These are phyloP conservation scores for Recurvomyces mirabilis DNA, from an alignment of 495 filamentous ascomycete species.

Conservation along the genomic window DNA sequence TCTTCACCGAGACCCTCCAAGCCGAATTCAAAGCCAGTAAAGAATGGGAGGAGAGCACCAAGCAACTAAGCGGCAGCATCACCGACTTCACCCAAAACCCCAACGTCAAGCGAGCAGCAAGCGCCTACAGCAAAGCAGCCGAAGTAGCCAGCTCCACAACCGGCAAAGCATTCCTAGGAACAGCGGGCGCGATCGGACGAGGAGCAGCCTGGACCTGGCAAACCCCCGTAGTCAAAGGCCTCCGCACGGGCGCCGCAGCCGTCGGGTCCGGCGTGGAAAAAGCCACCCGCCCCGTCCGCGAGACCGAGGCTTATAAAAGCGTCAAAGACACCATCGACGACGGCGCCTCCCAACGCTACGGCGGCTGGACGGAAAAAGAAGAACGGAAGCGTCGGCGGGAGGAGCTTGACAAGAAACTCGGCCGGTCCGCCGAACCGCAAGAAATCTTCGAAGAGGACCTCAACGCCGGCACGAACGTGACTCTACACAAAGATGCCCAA, in stretches of 20 bases:
- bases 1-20: constrained; percentile 91
- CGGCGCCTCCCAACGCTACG: constrained; percentile 88
- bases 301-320: constrained; percentile 85
- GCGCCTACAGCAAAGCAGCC: constrained; percentile 74
- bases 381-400: constrained; percentile 71
- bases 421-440: constrained; percentile 35
- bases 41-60: constrained; percentile 98
- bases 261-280: constrained; percentile 84
- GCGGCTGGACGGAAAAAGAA: constrained; percentile 92
- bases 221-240: constrained; percentile 79
- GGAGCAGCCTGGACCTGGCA: constrained; percentile 96
- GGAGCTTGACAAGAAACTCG: constrained; percentile 55
- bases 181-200: constrained; percentile 75
- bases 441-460: constrained; percentile 69
- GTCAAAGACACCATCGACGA: constrained; percentile 96
- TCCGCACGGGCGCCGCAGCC: constrained; percentile 72
- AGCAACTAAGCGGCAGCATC: constrained; percentile 76
- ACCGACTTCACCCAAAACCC: constrained; percentile 92
- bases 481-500: constrained; percentile 87
- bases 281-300: constrained; percentile 80
- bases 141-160: constrained; percentile 63
- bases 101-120: constrained; percentile 71
- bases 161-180: constrained; percentile 67
- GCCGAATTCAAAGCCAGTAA: constrained; percentile 92
- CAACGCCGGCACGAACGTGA: constrained; percentile 84